Base-by-base conservation (phyloP, 768 basidiomycete genomes). In the Tylopilus subfusipes region DNA sequence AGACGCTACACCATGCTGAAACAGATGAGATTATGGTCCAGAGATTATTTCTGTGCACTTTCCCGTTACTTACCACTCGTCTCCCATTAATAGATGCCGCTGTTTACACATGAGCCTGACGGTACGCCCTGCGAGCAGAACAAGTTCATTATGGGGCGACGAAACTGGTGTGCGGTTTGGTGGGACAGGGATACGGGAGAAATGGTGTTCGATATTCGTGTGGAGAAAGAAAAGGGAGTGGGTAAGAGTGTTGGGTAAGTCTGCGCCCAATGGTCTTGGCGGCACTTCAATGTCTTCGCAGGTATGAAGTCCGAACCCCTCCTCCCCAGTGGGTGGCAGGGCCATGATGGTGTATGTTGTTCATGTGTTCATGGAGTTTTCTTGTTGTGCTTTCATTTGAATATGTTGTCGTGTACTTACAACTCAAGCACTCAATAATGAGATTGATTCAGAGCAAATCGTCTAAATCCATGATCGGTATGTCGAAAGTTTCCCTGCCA, bases 1-100 rank as follows among this genome's bases (percentile, higher is more conserved):
- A 83, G 69, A 95, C 95, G 1, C 73, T 99, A 62, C 94, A 95
- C 63, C 72, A 84, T 58, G 75, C 76, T 13, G 75, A 86, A 16
- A 98, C 96, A 0, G 96, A 97, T 62, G 95, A 98, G 68, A 79
- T 71, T 12, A 96, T 91, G 91, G 91, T 90, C 0, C 22, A 69
- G 38, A 27, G 1, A 18, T 47, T 11, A n/a, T 49, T 1, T 2
- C 40, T 49, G 43, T 7, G 18, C 43, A 6, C 31, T 38, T 45
- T 33, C 33, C 27, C 42, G 19, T 21, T 33, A 12, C 43, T 57
- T 11, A 52, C 21, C 27, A 3, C n/a, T 30, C n/a, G 14, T 44
- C 19, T 39, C 40, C 16, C 53, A 5, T 40, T 11, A 11, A 22
- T 14, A 91, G 91, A 67, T 90, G 31, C 90, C 92, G 3, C 61